phyloP scores from a whole-genome alignment of 176 grass and related monocot species.

The Rhipidocladum racemiflorum region DNA sequence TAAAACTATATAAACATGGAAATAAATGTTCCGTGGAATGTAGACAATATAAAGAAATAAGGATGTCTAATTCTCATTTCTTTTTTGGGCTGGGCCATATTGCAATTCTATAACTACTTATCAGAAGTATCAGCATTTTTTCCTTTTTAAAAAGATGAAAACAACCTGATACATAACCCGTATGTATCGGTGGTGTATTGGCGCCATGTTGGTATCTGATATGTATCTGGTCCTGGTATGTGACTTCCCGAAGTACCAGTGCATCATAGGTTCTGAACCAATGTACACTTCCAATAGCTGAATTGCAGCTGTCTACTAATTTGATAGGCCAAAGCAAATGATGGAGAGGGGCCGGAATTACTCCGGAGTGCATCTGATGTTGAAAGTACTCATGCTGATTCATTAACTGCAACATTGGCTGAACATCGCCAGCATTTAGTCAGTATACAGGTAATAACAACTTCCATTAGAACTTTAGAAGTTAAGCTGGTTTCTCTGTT shows the following conservation, averaged over 20 bases:
- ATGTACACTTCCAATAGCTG: background rate
- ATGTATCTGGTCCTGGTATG: background rate
- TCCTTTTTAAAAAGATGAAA: background rate
- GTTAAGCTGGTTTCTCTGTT: background rate
- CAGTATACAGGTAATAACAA: slow-evolving; percentile 88
- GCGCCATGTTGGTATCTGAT: background rate
- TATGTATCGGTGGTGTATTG: background rate
- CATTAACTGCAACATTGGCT: slow-evolving; percentile 78
- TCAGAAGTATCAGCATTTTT: background rate
- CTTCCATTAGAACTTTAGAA: background rate
- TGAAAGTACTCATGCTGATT: slow-evolving; percentile 81
- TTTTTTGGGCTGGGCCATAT: background rate
- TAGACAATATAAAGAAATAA: background rate
- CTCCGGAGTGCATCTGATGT: slow-evolving; percentile 66
- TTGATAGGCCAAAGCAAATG: slow-evolving; percentile 88
- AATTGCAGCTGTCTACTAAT: slow-evolving; percentile 26
- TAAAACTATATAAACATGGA: background rate
- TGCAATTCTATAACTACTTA: background rate
- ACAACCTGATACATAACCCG: background rate
- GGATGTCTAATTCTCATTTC: background rate
- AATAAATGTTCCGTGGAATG: slow-evolving; percentile 8
- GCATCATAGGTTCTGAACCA: slow-evolving; percentile 12
- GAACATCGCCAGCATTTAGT: slow-evolving; percentile 98
- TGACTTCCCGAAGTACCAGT: background rate
- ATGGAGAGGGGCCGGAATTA: slow-evolving; percentile 92